A percentile compares a stretch with the other conserved stretches of the same genome.
These are phyloP conservation scores for Lactifluus volemus DNA, from an alignment of 768 basidiomycete species.

Conservation along the genomic window DNA sequence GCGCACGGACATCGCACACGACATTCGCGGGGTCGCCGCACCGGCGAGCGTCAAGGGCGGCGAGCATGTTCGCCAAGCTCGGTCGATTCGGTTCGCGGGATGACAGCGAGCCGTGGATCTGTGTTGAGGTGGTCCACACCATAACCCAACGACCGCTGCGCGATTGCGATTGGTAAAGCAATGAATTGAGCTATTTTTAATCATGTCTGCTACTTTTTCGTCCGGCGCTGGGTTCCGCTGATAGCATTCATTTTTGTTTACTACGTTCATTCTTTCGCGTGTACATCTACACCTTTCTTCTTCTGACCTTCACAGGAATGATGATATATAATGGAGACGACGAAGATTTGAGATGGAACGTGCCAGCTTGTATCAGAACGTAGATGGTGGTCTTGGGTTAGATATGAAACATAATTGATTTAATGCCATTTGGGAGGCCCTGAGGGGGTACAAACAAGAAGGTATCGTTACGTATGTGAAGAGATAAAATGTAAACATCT, in stretches of 20 bases:
- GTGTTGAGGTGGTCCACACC: slow-evolving; percentile 26
- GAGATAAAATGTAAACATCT: background rate
- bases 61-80: slow-evolving; percentile 21
- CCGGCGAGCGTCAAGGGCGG: slow-evolving; percentile 20
- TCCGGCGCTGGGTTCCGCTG: slow-evolving; percentile 7
- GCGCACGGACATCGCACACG: slow-evolving; percentile 9
- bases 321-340: slow-evolving; percentile 1
- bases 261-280: background rate
- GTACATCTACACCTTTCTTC: background rate
- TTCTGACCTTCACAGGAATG: background rate
- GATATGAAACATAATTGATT: background rate
- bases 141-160: slow-evolving; percentile 24
- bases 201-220: background rate
- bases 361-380: background rate
- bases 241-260: background rate
- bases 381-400: background rate
- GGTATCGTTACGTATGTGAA: background rate
- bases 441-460: background rate
- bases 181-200: background rate
- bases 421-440: background rate
- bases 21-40: slow-evolving; percentile 10
- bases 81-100: slow-evolving; percentile 11
- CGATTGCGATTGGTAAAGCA: slow-evolving; percentile 9
- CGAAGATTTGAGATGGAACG: slow-evolving; percentile 3
- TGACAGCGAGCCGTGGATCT: slow-evolving; percentile 25